phyloP scores from a whole-genome alignment of 345 rosid genomes.

The Euphorbia lathyris region DNA sequence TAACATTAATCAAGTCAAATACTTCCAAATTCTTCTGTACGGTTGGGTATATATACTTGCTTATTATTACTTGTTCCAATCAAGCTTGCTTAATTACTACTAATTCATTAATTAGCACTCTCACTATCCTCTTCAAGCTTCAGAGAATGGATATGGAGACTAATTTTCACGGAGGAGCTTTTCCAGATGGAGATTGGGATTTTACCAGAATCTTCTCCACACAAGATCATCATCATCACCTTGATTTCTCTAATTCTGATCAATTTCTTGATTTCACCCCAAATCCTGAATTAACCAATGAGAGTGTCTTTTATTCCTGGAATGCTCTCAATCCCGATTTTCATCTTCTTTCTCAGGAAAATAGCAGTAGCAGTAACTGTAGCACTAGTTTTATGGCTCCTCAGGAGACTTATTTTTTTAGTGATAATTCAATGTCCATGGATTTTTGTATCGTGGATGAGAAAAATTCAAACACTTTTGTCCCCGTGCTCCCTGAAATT shows the following conservation, averaged over 20 bases:
- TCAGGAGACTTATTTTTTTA: slow-evolving; percentile 18
- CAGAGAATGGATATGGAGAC: slow-evolving; percentile 30
- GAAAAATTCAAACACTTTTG: slow-evolving; percentile 11
- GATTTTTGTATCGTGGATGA: slow-evolving; percentile 33
- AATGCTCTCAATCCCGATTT: slow-evolving; percentile 18
- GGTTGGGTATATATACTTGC: slow-evolving; percentile 34
- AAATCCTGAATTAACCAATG: slow-evolving; percentile 27
- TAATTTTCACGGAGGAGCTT: slow-evolving; percentile 31
- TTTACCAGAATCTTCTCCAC: slow-evolving; percentile 36
- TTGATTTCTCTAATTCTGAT: slow-evolving; percentile 28
- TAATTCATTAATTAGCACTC: slow-evolving; percentile 9
- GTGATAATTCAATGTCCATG: slow-evolving; percentile 24
- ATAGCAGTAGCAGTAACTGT: slow-evolving; percentile 22
- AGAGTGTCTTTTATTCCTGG: slow-evolving; percentile 28
- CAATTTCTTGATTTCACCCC: slow-evolving; percentile 17
- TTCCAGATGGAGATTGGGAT: slow-evolving; percentile 51
- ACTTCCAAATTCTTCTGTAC: slow-evolving; percentile 26
- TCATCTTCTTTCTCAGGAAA: slow-evolving; percentile 29
- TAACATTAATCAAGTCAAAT: slow-evolving; percentile 39
- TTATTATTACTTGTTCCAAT: slow-evolving; percentile 9
- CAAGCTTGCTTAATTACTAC: background rate
- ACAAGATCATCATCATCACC: slow-evolving; percentile 33
- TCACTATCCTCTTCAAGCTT: background rate
- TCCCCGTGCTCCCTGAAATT: slow-evolving; percentile 19
- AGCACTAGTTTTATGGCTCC: slow-evolving; percentile 21